phyloP scores from a whole-genome alignment of 768 basidiomycete species.

The Paxillus ammoniavirescens region DNA sequence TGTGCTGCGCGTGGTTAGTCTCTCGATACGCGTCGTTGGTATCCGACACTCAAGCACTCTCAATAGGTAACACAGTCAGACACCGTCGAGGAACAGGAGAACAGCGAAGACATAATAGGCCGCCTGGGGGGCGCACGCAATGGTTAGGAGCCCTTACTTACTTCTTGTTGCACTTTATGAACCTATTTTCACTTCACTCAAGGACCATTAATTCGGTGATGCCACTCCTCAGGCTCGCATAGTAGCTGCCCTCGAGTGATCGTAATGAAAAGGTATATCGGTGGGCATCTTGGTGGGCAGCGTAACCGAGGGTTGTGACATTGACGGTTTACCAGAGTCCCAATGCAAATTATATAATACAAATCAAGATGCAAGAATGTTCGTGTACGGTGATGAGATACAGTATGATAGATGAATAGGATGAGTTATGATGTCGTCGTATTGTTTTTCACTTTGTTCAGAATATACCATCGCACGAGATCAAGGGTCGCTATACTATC shows the following conservation, averaged over 20 bases:
- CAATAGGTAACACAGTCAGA: slow-evolving; percentile 82
- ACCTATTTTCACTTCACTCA: slow-evolving; percentile 13
- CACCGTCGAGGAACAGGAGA: slow-evolving; percentile 81
- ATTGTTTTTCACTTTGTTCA: slow-evolving; percentile 50
- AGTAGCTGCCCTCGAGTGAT: neutral
- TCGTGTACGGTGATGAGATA: neutral
- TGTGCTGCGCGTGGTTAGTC: slow-evolving; percentile 56
- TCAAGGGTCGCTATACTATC: slow-evolving; percentile 89
- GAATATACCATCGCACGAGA: slow-evolving; percentile 78
- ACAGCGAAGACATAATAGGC: slow-evolving; percentile 76
- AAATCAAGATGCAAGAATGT: neutral
- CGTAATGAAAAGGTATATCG: too few relatives aligned
- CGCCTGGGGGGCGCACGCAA: slow-evolving; percentile 66
- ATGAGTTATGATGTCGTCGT: slow-evolving; percentile 14
- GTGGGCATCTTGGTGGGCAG: neutral
- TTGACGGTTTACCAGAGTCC: neutral
- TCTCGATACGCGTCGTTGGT: slow-evolving; percentile 6
- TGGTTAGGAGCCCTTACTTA: slow-evolving; percentile 44
- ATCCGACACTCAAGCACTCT: neutral
- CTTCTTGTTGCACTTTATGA: slow-evolving; percentile 5
- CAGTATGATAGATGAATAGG: neutral
- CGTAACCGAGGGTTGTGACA: neutral
- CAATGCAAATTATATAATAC: neutral
- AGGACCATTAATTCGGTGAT: slow-evolving; percentile 32
- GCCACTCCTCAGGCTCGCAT: neutral